Conservation (phyloP, 2,329 filamentous ascomycete genomes). For the Sclerotinia nivalis region DNA sequence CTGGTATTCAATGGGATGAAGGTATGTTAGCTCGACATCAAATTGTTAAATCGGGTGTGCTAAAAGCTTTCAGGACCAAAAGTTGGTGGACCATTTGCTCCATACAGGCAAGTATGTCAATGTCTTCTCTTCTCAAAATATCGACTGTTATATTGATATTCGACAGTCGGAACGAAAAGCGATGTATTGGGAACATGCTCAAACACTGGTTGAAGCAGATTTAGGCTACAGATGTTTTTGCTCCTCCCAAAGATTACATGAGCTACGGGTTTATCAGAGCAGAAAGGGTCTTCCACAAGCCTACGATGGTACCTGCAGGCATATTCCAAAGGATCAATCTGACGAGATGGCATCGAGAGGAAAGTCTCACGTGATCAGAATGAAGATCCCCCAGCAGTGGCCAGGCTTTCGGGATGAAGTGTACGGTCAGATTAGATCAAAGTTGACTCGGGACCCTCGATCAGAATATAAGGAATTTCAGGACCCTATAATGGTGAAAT, state of each 20-base stretch:
- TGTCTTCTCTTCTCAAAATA: constrained; percentile 24
- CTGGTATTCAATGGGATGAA: constrained; percentile 91
- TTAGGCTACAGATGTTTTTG: constrained; percentile 96
- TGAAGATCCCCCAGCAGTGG: constrained; percentile 64
- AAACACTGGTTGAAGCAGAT: constrained; percentile 66
- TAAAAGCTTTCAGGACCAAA: constrained; percentile 62
- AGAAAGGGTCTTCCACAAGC: constrained; percentile 58
- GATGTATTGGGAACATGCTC: constrained; percentile 70
- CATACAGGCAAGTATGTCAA: constrained; percentile 73
- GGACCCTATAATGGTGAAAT: constrained; percentile 88
- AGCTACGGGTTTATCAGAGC: constrained; percentile 63
- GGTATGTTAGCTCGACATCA: constrained; percentile 47
- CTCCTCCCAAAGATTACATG: constrained; percentile 66
- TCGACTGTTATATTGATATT: not conserved
- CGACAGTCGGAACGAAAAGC: constrained; percentile 74
- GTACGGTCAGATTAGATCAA: constrained; percentile 64
- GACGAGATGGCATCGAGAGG: constrained; percentile 67
- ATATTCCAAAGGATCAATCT: constrained; percentile 66
- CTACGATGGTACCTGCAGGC: constrained; percentile 73
- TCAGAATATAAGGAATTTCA: constrained; percentile 51
- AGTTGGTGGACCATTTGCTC: constrained; percentile 76
- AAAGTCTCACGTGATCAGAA: constrained; percentile 74
- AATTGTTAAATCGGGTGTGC: not conserved
- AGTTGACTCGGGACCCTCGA: not conserved
- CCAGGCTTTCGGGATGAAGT: constrained; percentile 74